Percentiles rank a stretch among this genome's conserved stretches.
phyloP scores from a whole-genome alignment of 1,284 basidiomycete species.

The Chondrostereum purpureum region DNA sequence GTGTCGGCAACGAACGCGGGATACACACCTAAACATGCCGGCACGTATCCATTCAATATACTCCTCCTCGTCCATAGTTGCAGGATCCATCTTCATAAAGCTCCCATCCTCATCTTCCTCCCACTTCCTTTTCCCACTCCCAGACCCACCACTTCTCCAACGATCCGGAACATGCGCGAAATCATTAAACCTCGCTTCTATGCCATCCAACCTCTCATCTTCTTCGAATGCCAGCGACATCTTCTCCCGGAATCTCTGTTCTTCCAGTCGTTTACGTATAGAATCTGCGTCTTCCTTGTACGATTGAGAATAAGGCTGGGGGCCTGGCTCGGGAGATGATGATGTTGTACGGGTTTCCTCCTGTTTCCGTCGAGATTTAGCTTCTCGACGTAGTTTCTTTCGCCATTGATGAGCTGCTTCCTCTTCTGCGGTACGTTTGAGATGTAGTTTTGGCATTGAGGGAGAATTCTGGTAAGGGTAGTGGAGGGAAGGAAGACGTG shows the following conservation, averaged over 20 bases:
- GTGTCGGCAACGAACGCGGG: background rate
- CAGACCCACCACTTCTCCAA: constrained; percentile 31
- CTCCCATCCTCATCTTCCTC: constrained; percentile 33
- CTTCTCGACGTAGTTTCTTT: constrained; percentile 30
- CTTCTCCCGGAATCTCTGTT: constrained; percentile 60
- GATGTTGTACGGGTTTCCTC: constrained; percentile 1
- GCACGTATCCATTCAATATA: constrained; percentile 75
- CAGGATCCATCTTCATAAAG: constrained; percentile 42
- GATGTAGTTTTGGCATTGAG: constrained; percentile 62
- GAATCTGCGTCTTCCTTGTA: constrained; percentile 41
- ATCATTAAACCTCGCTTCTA: constrained; percentile 58
- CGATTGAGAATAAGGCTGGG: constrained; percentile 10
- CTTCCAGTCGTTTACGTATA: constrained; percentile 50
- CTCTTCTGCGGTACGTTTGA: constrained; percentile 68
- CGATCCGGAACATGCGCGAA: constrained; percentile 60
- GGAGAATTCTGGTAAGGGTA: too few relatives aligned
- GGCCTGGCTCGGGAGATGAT: constrained; percentile 14
- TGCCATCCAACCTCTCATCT: constrained; percentile 55
- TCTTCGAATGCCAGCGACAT: constrained; percentile 64
- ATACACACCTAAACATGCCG: constrained; percentile 71
- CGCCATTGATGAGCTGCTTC: constrained; percentile 45
- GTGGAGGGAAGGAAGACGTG: too few relatives aligned
- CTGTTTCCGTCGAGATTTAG: constrained; percentile 18
- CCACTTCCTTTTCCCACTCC: background rate
- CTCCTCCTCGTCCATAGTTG: constrained; percentile 73